Evolutionary conservation across 495 filamentous ascomycete species (phyloP).

Genomic region (Xylaria scruposa): DNA sequence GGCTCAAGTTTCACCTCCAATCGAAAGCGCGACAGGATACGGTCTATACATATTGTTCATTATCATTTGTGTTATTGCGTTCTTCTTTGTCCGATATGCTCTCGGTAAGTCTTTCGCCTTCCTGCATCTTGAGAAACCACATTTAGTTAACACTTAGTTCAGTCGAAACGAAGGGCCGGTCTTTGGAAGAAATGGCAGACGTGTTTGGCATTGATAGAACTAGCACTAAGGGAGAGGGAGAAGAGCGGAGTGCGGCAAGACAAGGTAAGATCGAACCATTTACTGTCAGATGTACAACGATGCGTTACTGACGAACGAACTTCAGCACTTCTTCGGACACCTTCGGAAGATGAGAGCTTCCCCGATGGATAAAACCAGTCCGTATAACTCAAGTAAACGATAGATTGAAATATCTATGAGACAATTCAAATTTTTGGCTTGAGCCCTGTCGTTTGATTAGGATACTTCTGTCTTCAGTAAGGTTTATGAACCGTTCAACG

Average conservation of each 20-base stretch:
- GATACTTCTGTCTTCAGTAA: neutral
- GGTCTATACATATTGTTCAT: conserved; percentile 40
- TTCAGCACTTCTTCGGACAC: conserved; percentile 10
- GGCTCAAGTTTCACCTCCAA: conserved; percentile 38
- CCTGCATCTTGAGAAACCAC: neutral
- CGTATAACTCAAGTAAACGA: neutral
- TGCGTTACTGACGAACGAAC: neutral
- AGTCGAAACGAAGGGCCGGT: conserved; percentile 24
- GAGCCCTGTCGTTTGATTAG: neutral
- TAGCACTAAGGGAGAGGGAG: neutral
- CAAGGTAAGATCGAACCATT: conserved; percentile 16
- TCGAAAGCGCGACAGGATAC: conserved; percentile 38
- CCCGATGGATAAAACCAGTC: neutral
- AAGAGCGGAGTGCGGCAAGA: neutral
- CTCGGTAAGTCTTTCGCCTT: conserved; percentile 29
- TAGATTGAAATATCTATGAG: neutral
- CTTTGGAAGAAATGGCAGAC: conserved; percentile 25
- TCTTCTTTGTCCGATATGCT: conserved; percentile 38
- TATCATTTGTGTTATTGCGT: conserved; percentile 35
- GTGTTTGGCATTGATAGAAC: conserved; percentile 20
- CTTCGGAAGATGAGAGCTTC: neutral
- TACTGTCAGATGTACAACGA: neutral
- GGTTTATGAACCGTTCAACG: neutral
- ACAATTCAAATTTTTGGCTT: no score
- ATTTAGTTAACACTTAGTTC: neutral